phyloP scores from a whole-genome alignment of 1,139 yeast species.

The Saccharomyces hybrid region DNA sequence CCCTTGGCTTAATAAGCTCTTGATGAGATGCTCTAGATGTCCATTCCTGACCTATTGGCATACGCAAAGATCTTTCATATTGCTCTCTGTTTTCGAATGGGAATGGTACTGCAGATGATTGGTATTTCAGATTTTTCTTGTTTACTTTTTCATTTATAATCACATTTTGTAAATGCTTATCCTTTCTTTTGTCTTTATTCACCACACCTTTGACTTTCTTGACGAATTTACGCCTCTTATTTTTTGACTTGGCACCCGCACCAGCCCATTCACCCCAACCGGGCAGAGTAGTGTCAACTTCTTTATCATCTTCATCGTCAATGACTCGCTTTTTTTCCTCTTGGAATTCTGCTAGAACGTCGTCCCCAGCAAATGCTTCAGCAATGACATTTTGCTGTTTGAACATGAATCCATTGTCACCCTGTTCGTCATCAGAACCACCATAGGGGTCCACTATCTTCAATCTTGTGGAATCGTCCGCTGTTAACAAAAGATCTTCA shows the following conservation, averaged over 20 bases:
- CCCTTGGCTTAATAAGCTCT: conserved; percentile 79
- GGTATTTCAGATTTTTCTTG: conserved; percentile 78
- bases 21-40: conserved; percentile 82
- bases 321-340: conserved; percentile 63
- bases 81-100: conserved; percentile 92
- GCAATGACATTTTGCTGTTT: conserved; percentile 75
- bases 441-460: conserved; percentile 42
- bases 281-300: conserved; percentile 77
- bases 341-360: conserved; percentile 68
- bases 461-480: conserved; percentile 28
- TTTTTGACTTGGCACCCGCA: conserved; percentile 43
- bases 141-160: conserved; percentile 83
- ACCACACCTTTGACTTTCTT: conserved; percentile 69
- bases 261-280: conserved; percentile 95
- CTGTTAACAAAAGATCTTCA: conserved; percentile 24
- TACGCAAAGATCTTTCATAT: conserved; percentile 84
- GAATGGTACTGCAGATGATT: conserved; percentile 82
- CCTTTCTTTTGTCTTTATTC: conserved; percentile 64
- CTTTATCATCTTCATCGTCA: conserved; percentile 79
- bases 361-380: conserved; percentile 97
- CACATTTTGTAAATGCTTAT: conserved; percentile 67
- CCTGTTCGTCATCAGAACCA: conserved; percentile 35
- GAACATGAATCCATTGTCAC: conserved; percentile 40
- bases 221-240: conserved; percentile 52
- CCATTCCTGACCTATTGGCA: conserved; percentile 99